Base-by-base conservation (phyloP, 768 basidiomycete genomes). In the Cyclocybe aegerita region DNA sequence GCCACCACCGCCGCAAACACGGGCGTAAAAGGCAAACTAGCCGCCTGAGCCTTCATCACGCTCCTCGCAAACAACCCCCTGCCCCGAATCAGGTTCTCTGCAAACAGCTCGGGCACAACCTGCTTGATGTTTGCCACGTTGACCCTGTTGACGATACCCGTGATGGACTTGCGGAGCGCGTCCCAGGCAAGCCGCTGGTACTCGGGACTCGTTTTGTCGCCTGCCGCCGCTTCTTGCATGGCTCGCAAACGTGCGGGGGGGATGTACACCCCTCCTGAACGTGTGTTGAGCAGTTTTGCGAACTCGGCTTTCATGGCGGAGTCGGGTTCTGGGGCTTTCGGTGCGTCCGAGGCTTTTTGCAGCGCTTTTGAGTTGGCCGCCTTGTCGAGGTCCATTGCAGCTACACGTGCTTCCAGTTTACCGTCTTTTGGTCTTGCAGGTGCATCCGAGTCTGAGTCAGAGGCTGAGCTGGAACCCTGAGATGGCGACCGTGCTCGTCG, bases 131-230 rank as follows among this genome's bases (percentile, higher is more conserved):
- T 98, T 59, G 86, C 79, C 14, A 93, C 79, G 68, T 98, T 98
- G 73, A 99, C 92, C 78, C 97, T 89, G 78, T 99, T 99, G 78
- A 98, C 96, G 59, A 98, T 88, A 93, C 97, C 97, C 29, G 97
- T 98, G 62, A 99, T 90, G 44, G 88, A 91, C 71, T 99, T 99
- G 65, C 95, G 86, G 52, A 99, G 73, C 1, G 97, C 97, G 63
- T 99, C 97, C 97, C 97, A 99, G 8, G 93, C 90, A 52, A 99
- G 71, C 8, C 97, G 81, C 69, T 99, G 97, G 69, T 90, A 98
- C 70, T 97, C 95, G 14, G 86, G 61, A 52, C 89, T 88, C 41
- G 77, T 74, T 73, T 95, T 95, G 75, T 97, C 92, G 54, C 78
- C 71, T 5, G 82, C 70, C 7, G 93, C 92, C 30, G 88, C 90